Evolutionary conservation across 768 basidiomycete genomes (phyloP).

Genomic region (Calocybe gangraenosa): DNA sequence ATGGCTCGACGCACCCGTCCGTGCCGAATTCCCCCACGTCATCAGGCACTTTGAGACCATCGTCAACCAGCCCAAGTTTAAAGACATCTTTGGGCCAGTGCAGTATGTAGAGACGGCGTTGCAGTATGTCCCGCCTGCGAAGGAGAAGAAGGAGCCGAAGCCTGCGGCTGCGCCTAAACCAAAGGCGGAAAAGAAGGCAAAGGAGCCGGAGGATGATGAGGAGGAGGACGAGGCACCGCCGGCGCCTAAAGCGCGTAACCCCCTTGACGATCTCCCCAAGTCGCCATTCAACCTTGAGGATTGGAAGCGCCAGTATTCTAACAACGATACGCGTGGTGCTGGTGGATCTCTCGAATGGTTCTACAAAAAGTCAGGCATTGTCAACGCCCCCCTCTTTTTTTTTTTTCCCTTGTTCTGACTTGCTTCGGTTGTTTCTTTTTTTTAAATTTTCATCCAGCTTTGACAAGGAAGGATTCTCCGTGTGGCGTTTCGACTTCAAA

Average conservation of each 20-base stretch:
- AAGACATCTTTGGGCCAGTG: slow-evolving; percentile 58
- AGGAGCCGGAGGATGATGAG: slow-evolving; percentile 62
- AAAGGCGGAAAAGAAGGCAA: slow-evolving; percentile 59
- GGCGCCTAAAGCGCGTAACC: slow-evolving; percentile 93
- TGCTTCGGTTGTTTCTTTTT: neutral
- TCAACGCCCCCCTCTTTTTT: neutral
- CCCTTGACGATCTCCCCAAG: slow-evolving; percentile 87
- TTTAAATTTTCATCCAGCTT: slow-evolving; percentile 44
- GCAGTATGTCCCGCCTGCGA: slow-evolving; percentile 13
- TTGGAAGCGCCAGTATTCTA: slow-evolving; percentile 98
- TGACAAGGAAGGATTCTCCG: slow-evolving; percentile 85
- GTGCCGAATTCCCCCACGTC: slow-evolving; percentile 68
- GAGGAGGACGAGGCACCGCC: slow-evolving; percentile 72
- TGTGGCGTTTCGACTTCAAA: slow-evolving; percentile 94
- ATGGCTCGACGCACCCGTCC: slow-evolving; percentile 62
- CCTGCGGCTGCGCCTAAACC: slow-evolving; percentile 46
- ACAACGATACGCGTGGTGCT: slow-evolving; percentile 90
- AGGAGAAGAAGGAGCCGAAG: slow-evolving; percentile 1
- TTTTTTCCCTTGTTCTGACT: no score
- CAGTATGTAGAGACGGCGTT: slow-evolving; percentile 64
- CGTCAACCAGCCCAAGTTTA: slow-evolving; percentile 76
- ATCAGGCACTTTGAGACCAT: slow-evolving; percentile 87
- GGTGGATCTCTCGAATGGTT: slow-evolving; percentile 91
- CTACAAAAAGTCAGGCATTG: slow-evolving; percentile 78
- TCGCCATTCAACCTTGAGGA: slow-evolving; percentile 88